Base-by-base conservation (phyloP, 225 moss, liverwort and hornwort genomes). In the Polytrichum commune region DNA sequence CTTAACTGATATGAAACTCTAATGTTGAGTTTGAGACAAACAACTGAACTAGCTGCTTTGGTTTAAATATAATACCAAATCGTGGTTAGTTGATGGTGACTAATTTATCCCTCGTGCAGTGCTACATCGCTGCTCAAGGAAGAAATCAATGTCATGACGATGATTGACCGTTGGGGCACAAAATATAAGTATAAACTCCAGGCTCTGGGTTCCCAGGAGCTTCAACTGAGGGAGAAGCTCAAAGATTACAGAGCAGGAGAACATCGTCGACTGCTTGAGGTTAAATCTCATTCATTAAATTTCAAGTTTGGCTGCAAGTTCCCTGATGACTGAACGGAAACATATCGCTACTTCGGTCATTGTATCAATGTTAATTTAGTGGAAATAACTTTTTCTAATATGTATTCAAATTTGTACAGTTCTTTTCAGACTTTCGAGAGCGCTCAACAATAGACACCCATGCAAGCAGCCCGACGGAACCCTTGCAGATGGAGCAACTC, bases 221-320 rank as follows among this genome's bases (percentile, higher is more conserved):
- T 4, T 63, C 27, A 63, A 27, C 5, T 63, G 8, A 24, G 62
- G 27, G 62, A 63, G 27, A 63, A 63, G 27, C 28, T 24, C 16
- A 63, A 63, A 23, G 62, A 27, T 27, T 63, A 63, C 62, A 63
- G 27, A 26, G 62, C 62, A 63, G 62, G 28, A 24, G 62, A 63
- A 23, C 62, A 63, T 28, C 62, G 5, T 27, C 62, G 62, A 27
- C 9, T 63, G 62, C 24, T 63, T 24, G 25, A 63, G 62, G 62
- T 63, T 63, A 9, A 63, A n/a, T 20, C n/a, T 60, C 60, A 60
- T 58, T 22, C 58, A 20, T 58, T 2, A 58, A 58, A 46, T 46
- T 46, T 46, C 46, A 46, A 46, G 13, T 46, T 13, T 46, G 13
- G 13, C 46, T 46, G 46, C 58, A 58, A 58, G 6, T 58, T 58